A percentile compares a stretch with the other conserved stretches of the same genome.
These are phyloP conservation scores for Globisporangium sylvaticum DNA, from an alignment of 352 stramenopile species.

Conservation along the genomic window DNA sequence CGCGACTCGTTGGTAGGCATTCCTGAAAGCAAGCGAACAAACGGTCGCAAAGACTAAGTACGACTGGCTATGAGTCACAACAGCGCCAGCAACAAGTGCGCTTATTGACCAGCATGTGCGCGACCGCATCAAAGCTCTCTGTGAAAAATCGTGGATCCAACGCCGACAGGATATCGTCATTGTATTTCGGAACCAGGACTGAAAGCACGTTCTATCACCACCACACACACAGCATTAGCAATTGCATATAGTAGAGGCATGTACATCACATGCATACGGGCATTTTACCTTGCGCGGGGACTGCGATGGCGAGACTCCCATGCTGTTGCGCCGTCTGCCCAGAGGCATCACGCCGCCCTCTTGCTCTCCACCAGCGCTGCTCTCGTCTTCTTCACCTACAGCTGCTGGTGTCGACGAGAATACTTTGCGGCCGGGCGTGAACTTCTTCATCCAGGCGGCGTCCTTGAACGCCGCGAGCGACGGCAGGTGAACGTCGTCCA, in stretches of 20 bases:
- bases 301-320: slow-evolving; percentile 27
- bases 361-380: slow-evolving; percentile 1
- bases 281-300: slow-evolving; percentile 31
- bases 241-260: not conserved
- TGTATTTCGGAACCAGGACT: slow-evolving; percentile 56
- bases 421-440: slow-evolving; percentile 32
- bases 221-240: not conserved
- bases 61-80: not conserved
- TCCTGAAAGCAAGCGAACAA: slow-evolving; percentile 29
- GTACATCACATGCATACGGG: not conserved
- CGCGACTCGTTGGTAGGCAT: slow-evolving; percentile 43
- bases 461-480: slow-evolving; percentile 53
- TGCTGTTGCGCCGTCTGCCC: slow-evolving; percentile 18
- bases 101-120: slow-evolving; percentile 55
- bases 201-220: slow-evolving; percentile 22
- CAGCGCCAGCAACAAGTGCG: not conserved
- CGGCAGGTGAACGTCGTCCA: slow-evolving; percentile 47
- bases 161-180: slow-evolving; percentile 64
- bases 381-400: slow-evolving; percentile 15
- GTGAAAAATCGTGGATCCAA: slow-evolving; percentile 83
- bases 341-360: not conserved
- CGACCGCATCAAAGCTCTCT: slow-evolving; percentile 65
- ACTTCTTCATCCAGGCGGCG: slow-evolving; percentile 59
- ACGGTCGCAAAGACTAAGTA: not conserved
- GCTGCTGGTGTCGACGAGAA: slow-evolving; percentile 8